Conservation (phyloP, 163 green algal genomes). For the Scenedesmus sp. region DNA sequence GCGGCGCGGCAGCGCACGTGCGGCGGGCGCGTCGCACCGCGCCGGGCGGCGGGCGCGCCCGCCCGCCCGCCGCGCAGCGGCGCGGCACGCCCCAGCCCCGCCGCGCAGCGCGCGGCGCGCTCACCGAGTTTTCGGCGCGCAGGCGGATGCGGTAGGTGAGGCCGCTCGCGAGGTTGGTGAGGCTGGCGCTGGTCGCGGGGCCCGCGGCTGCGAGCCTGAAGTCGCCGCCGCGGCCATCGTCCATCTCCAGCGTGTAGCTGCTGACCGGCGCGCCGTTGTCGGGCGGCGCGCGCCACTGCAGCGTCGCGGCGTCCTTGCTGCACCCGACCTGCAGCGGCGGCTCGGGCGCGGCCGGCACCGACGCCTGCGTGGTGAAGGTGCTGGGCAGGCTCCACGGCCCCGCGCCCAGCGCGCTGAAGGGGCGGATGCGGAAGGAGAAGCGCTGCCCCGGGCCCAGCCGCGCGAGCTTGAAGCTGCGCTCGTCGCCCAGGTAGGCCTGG, state of each 20-base stretch:
- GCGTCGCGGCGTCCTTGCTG: slow-evolving; percentile 47
- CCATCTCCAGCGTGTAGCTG: slow-evolving; percentile 59
- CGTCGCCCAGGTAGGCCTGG: slow-evolving; percentile 64
- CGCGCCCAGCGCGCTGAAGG: slow-evolving; percentile 62
- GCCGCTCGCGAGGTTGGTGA: too few relatives aligned
- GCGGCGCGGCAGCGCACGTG: too few relatives aligned
- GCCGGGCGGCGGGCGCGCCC: too few relatives aligned
- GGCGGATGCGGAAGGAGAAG: slow-evolving; percentile 71
- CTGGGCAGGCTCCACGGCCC: slow-evolving; percentile 64
- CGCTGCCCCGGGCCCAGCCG: slow-evolving; percentile 63
- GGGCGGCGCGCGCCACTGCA: slow-evolving; percentile 62
- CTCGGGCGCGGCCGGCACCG: slow-evolving; percentile 62
- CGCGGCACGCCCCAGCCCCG: too few relatives aligned
- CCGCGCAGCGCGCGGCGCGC: too few relatives aligned
- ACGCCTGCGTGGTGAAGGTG: slow-evolving; percentile 68
- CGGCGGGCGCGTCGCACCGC: too few relatives aligned
- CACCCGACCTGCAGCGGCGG: slow-evolving; percentile 46
- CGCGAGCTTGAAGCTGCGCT: slow-evolving; percentile 59
- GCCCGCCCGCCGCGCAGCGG: too few relatives aligned
- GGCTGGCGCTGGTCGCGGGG: too few relatives aligned
- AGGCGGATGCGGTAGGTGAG: slow-evolving; percentile 59
- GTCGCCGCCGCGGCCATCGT: slow-evolving; percentile 52
- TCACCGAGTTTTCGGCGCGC: slow-evolving; percentile 62
- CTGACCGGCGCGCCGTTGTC: slow-evolving; percentile 58
- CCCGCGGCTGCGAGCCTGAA: slow-evolving; percentile 57